phyloP scores from a whole-genome alignment of 768 basidiomycete genomes.

The Aureoboletus auriporus region DNA sequence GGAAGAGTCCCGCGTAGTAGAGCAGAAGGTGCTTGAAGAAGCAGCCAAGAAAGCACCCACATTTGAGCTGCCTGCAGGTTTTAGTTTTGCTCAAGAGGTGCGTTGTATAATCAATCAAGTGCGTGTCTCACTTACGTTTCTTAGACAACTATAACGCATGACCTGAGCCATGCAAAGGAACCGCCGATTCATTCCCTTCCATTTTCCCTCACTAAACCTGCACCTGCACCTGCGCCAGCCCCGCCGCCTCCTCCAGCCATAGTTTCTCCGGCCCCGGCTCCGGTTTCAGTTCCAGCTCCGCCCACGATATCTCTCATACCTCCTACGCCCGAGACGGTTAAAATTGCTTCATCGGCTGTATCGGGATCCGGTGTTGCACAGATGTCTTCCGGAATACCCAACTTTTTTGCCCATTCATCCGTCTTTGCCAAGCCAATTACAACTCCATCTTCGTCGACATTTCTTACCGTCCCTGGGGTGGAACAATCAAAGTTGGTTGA shows the following conservation, averaged over 20 bases:
- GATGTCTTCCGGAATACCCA: constrained; percentile 40
- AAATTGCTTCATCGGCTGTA: constrained; percentile 10
- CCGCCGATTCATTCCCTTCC: constrained; percentile 63
- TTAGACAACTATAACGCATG: constrained; percentile 37
- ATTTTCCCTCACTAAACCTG: constrained; percentile 53
- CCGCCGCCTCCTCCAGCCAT: constrained; percentile 5
- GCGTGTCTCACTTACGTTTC: constrained; percentile 2
- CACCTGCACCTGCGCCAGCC: constrained; percentile 1
- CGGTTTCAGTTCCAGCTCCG: constrained; percentile 8
- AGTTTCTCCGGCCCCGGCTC: constrained; percentile 9
- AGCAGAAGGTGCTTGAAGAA: constrained; percentile 48
- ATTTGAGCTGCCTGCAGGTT: constrained; percentile 59
- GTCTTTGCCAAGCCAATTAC: constrained; percentile 37
- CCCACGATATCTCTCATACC: constrained; percentile 24
- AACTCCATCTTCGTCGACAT: constrained; percentile 11
- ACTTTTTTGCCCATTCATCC: constrained; percentile 61
- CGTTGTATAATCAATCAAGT: constrained; percentile 17
- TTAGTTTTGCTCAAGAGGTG: constrained; percentile 65
- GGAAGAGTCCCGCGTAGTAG: constrained; percentile 38
- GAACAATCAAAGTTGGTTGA: constrained; percentile 8
- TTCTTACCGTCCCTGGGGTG: constrained; percentile 19
- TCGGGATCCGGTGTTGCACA: constrained; percentile 1
- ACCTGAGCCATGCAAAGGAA: constrained; percentile 49
- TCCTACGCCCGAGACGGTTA: constrained; percentile 24
- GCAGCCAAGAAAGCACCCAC: constrained; percentile 51